Base-by-base conservation (phyloP, 2,329 filamentous ascomycete species). In the Xylaria sp. region DNA sequence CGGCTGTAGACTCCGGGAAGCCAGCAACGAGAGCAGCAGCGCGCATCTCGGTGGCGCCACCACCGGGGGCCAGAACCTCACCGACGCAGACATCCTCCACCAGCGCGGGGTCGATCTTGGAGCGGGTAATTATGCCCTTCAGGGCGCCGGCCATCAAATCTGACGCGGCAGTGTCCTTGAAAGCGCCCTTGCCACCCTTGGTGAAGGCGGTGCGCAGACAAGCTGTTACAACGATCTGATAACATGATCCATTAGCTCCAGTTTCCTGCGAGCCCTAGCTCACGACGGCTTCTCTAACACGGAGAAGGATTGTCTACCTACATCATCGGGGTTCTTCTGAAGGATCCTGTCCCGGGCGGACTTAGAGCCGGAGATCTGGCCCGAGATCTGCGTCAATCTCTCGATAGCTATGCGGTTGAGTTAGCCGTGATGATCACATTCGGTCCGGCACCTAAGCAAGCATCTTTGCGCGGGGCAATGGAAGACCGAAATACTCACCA, bases 21-120 rank as follows among this genome's bases (percentile, higher is more conserved):
- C 94, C 94, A 54, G 94, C 94, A 5, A 91, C 91, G 59, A 97
- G 82, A 57, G 88, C 88, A 42, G 94, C 94, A 61, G 92, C 94
- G 66, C 94, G 89, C 86, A 96, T 97, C 79, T 97, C 94, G 52
- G 94, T 97, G 19, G 94, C 94, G 67, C 93, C 94, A 68, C 92
- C 94, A 63, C 94, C 94, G 39, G 93, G 93, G 16, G 93, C 86
- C 53, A 99, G 86, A 35, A 99, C 94, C 58, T 88, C 89, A 66
- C 94, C 94, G 60, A 97, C 92, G 55, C 89, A 89, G 66, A 99
- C 88, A 73, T 99, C 94, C 76, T 97, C 91, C 53, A 99, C 91
- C 42, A 94, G 82, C 44, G 79, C 79, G 19, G 94, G 92, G 77
- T 97, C 90, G 76, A 97, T 95, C 66, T 87, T 86, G 67, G 92